Evolutionary conservation across 495 filamentous ascomycete species (phyloP), one percentile per base, ranked within the genome.

Genomic region (Neurospora sp.): DNA sequence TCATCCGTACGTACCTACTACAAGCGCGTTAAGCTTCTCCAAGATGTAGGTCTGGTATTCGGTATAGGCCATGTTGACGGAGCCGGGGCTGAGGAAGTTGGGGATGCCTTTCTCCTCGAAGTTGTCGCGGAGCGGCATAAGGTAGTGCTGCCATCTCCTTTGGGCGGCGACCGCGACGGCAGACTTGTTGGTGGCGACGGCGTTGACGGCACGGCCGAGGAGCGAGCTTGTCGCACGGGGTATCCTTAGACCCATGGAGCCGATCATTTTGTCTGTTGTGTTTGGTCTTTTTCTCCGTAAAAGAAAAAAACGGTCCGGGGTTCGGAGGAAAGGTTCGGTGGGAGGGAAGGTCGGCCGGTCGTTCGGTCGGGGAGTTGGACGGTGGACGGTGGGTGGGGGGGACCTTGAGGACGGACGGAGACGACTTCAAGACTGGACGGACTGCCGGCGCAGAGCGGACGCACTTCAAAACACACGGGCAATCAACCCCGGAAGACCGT

Each of bases 11-110:
- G 76, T 86, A 95, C 94, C 93, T 74, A 88, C 88, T 70, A 88
- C 91, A 77, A 92, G 80, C 70, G 80, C 76, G 81, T 96, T 96
- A 77, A 99, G 86, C 78, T 89, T 92, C 68, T 92, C 83, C 46
- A 95, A 78, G 73, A 97, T 81, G 69, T 89, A 80, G 37, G 82
- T 77, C 83, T 96, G 93, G 83, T 98, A 98, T 76, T 94, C 83
- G 27, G 85, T 91, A 93, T 94, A 99, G 40, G 94, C 86, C 16
- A 91, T 87, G 71, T 91, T 84, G 79, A 91, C 94, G 12, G 85
- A 92, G 48, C 83, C 82, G 2, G 86, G 81, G 0, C 89, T 88
- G 70, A 96, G 82, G 61, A 97, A 84, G 9, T 87, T 88, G 18
- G 88, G 86, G 11, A 97, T 83, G 68, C 91, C 93, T 73, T 92